Evolutionary conservation across 2,329 filamentous ascomycete species (phyloP).

Genomic region (Colletotrichum theobromicola): DNA sequence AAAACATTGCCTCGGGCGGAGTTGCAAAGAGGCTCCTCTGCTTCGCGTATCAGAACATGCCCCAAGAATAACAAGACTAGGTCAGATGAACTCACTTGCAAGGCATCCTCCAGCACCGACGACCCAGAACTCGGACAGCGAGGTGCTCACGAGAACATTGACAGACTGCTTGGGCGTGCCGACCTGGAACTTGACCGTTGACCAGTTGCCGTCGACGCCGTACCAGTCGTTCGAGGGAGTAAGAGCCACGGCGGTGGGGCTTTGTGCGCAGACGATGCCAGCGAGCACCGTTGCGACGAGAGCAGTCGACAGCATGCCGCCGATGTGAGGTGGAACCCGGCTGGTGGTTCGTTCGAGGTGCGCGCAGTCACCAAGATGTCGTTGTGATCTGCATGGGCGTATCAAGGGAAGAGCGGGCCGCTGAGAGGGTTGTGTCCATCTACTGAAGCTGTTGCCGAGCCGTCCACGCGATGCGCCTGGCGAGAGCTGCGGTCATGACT

Average conservation of each 20-base stretch:
- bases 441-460: background rate
- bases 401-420: slow-evolving; percentile 1
- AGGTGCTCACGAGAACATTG: slow-evolving; percentile 63
- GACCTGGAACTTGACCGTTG: slow-evolving; percentile 66
- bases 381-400: slow-evolving; percentile 15
- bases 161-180: slow-evolving; percentile 47
- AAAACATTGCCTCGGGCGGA: slow-evolving; percentile 65
- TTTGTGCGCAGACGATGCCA: slow-evolving; percentile 13
- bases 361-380: slow-evolving; percentile 16
- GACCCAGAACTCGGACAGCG: slow-evolving; percentile 74
- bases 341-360: slow-evolving; percentile 11
- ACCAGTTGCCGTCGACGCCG: slow-evolving; percentile 75
- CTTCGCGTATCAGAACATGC: slow-evolving; percentile 19
- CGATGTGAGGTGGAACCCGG: background rate
- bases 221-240: slow-evolving; percentile 33
- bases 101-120: slow-evolving; percentile 64
- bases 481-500: background rate
- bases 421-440: slow-evolving; percentile 2
- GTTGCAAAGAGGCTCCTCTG: slow-evolving; percentile 57
- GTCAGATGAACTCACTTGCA: slow-evolving; percentile 43
- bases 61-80: background rate
- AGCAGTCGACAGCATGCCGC: slow-evolving; percentile 10
- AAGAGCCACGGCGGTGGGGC: slow-evolving; percentile 19
- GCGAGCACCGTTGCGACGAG: slow-evolving; percentile 11
- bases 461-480: background rate